Conservation (phyloP, 768 basidiomycete genomes). For the Suillus decipiens region DNA sequence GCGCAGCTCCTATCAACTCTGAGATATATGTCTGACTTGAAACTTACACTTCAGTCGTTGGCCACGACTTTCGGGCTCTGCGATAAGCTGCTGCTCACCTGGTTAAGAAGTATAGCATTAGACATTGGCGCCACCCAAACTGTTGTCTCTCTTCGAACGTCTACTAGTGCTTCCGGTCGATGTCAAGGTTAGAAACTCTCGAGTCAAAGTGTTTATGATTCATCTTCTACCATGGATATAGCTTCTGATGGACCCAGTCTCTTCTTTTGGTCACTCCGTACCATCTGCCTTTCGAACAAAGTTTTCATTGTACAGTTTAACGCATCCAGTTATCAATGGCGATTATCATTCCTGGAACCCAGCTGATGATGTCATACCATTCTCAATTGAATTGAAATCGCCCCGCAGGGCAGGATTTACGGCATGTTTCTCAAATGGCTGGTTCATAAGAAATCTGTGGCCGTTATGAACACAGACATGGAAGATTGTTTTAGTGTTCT, state of each 20-base stretch:
- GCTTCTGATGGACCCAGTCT: neutral
- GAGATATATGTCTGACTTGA: constrained; percentile 30
- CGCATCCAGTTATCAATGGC: neutral
- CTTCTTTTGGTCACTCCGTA: neutral
- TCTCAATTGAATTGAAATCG: neutral
- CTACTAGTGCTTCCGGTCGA: neutral
- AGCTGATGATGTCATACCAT: neutral
- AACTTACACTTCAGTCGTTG: neutral
- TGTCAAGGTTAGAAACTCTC: neutral
- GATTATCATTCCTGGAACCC: neutral
- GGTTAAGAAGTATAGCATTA: neutral
- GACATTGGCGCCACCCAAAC: no score
- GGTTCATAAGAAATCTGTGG: no score
- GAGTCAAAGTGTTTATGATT: neutral
- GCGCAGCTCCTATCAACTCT: constrained; percentile 34
- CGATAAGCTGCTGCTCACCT: neutral
- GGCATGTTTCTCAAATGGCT: neutral
- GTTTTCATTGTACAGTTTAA: neutral
- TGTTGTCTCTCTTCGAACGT: neutral
- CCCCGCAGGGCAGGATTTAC: neutral
- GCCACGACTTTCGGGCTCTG: neutral
- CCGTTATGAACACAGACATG: neutral
- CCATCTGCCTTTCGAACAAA: neutral
- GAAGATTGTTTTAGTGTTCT: neutral
- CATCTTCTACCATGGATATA: neutral